A percentile compares a stretch with the other conserved stretches of the same genome.
Conservation (phyloP, 2,329 filamentous ascomycete genomes). For the Aureobasidium mangrovei region DNA sequence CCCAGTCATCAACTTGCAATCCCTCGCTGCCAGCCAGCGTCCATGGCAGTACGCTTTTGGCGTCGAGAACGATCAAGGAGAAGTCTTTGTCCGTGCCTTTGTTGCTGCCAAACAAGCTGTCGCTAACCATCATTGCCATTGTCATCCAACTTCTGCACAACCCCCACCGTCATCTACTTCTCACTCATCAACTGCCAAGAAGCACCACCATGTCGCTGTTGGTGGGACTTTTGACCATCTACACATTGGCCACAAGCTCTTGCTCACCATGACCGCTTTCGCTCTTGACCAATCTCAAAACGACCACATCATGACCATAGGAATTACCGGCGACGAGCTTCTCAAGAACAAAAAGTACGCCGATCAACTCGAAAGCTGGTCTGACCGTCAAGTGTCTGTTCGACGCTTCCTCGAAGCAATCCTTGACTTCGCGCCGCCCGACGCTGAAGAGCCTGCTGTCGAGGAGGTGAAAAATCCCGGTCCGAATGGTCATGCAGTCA, state of each 20-base stretch:
- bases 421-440: constrained; percentile 48
- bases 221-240: constrained; percentile 96
- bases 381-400: constrained; percentile 58
- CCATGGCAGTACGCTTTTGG: constrained; percentile 60
- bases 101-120: constrained; percentile 21
- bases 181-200: constrained; percentile 20
- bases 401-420: constrained; percentile 60
- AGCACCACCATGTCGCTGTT: constrained; percentile 61
- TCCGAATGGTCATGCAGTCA: constrained; percentile 45
- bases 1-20: constrained; percentile 42
- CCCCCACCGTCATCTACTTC: constrained; percentile 5
- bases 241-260: constrained; percentile 90
- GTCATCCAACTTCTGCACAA: background rate
- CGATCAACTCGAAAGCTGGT: constrained; percentile 73
- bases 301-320: constrained; percentile 52
- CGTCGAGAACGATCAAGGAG: constrained; percentile 55
- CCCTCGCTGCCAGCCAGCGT: constrained; percentile 40
- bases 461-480: constrained; percentile 34
- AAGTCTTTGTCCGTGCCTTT: constrained; percentile 46
- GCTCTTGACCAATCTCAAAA: constrained; percentile 47
- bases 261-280: constrained; percentile 78
- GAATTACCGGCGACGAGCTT: constrained; percentile 80
- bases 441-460: constrained; percentile 20
- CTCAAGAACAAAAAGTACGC: constrained; percentile 83
- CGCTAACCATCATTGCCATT: constrained; percentile 1